Percentiles rank a stretch among this genome's conserved stretches.
These are phyloP conservation scores for Papiliotrema terrestris DNA, from an alignment of 1,284 basidiomycete genomes.

Conservation along the genomic window DNA sequence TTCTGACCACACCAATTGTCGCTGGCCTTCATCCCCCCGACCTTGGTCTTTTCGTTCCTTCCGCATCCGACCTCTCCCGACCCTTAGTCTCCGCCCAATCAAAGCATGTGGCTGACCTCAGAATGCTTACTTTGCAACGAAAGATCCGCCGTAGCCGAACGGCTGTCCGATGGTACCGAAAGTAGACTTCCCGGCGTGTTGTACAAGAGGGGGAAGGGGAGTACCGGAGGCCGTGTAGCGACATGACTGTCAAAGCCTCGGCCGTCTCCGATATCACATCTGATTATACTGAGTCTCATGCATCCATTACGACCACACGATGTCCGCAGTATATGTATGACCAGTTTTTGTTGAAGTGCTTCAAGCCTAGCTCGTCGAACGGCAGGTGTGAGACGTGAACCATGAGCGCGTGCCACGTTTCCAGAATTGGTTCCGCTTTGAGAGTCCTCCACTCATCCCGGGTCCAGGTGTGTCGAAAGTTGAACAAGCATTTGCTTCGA, in stretches of 20 bases:
- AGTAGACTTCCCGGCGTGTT: constrained; percentile 14
- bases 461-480: too few species aligned
- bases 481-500: too few species aligned
- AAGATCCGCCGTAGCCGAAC: constrained; percentile 93
- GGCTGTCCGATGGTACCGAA: constrained; percentile 77
- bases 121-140: constrained; percentile 89
- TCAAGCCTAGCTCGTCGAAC: too few species aligned
- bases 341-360: background rate
- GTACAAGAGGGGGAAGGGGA: background rate
- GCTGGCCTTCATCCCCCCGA: too few species aligned
- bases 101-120: constrained; percentile 12
- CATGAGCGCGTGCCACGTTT: background rate
- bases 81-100: background rate
- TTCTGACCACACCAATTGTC: too few species aligned
- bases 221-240: background rate
- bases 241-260: too few species aligned
- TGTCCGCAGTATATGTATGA: background rate
- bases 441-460: too few species aligned
- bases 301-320: background rate
- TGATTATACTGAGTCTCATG: background rate
- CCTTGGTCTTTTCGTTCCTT: background rate
- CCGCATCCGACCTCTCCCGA: background rate
- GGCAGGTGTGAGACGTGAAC: too few species aligned
- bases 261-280: background rate
- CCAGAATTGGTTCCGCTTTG: background rate